These are phyloP conservation scores for Colletotrichum sp. DNA, from an alignment of 2,329 filamentous ascomycete species.

Conservation along the genomic window DNA sequence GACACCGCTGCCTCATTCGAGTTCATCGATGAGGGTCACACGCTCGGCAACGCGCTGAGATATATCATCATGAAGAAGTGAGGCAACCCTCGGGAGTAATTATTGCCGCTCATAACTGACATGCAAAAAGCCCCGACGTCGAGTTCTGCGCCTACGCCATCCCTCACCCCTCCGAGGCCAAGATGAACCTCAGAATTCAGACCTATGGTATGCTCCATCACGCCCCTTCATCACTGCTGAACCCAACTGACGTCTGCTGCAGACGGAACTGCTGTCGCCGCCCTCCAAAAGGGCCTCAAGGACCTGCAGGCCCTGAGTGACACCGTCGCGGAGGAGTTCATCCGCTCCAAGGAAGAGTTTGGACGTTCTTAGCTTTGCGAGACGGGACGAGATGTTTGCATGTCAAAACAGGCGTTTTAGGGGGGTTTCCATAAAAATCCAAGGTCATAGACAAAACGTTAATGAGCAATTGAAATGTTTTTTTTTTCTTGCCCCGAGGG, in stretches of 20 bases:
- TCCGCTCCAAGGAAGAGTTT: constrained; percentile 19
- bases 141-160: constrained; percentile 99
- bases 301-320: constrained; percentile 94
- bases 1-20: constrained; percentile 94
- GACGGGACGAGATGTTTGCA: background rate
- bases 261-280: constrained; percentile 84
- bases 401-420: background rate
- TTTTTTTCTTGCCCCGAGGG: background rate
- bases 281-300: constrained; percentile 85
- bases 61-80: constrained; percentile 99
- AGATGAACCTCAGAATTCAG: constrained; percentile 98
- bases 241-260: constrained; percentile 17
- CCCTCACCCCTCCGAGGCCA: constrained; percentile 91
- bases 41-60: constrained; percentile 89
- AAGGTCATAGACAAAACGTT: constrained; percentile 3
- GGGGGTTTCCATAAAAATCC: background rate
- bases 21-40: constrained; percentile 93
- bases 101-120: background rate
- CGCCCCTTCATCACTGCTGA: background rate
- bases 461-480: background rate
- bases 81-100: background rate
- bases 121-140: constrained; percentile 75
- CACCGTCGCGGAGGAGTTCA: constrained; percentile 90
- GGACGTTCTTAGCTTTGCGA: constrained; percentile 43
- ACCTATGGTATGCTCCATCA: constrained; percentile 74